Conservation (phyloP, 2,329 filamentous ascomycete species). For the Ophiostoma tasmaniense region DNA sequence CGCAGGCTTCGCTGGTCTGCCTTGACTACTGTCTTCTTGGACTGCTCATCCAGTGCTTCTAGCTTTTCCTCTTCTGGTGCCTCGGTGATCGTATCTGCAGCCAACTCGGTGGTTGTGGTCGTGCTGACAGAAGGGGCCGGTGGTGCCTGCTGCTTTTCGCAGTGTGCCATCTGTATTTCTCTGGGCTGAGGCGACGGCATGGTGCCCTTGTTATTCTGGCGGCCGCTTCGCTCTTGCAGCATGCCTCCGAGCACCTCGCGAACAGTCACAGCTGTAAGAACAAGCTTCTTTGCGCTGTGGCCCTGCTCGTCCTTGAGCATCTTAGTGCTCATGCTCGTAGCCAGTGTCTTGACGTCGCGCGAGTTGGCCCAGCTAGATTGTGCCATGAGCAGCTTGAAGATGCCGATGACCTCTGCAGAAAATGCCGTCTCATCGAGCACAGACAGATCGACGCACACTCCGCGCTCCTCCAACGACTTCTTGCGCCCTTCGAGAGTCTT, state of each 20-base stretch:
- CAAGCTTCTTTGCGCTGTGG: constrained; percentile 10
- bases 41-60: neutral
- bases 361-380: constrained; percentile 53
- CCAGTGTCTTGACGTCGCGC: constrained; percentile 50
- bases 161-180: neutral
- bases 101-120: neutral
- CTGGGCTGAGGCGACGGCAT: neutral
- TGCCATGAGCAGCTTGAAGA: constrained; percentile 34
- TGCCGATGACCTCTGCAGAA: constrained; percentile 22
- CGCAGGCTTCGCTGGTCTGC: constrained; percentile 26
- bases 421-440: constrained; percentile 20
- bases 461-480: neutral
- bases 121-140: neutral
- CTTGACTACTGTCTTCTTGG: too few relatives aligned
- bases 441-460: constrained; percentile 23
- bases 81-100: neutral
- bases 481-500: constrained; percentile 24
- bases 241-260: constrained; percentile 18
- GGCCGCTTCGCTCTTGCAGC: constrained; percentile 1
- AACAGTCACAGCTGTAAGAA: constrained; percentile 18
- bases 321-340: constrained; percentile 40
- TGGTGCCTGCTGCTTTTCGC: neutral
- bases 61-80: neutral
- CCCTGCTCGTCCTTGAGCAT: constrained; percentile 29
- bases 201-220: neutral